phyloP scores from a whole-genome alignment of 176 grass and related monocot genomes.

The Chloris gayana region DNA sequence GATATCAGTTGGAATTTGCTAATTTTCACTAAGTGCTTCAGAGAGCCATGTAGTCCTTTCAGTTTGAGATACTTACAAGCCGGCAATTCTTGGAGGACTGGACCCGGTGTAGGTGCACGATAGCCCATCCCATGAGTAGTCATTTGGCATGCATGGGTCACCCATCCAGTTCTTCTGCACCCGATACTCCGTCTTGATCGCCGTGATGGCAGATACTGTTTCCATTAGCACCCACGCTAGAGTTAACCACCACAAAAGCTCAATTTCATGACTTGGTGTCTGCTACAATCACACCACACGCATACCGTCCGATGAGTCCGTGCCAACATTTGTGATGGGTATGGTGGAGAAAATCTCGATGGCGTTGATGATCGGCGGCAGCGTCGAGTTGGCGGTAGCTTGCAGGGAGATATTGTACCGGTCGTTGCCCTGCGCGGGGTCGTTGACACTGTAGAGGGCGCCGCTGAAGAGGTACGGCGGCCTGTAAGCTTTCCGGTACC shows the following conservation, averaged over 20 bases:
- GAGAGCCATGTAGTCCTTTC: neutral
- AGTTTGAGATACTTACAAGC: conserved; percentile 36
- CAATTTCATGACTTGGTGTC: neutral
- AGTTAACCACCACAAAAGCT: no score
- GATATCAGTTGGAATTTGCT: no score
- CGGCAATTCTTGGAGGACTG: conserved; percentile 41
- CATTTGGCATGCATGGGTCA: conserved; percentile 57
- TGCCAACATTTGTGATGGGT: conserved; percentile 15
- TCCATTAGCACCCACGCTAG: neutral
- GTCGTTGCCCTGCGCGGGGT: neutral
- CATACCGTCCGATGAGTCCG: conserved; percentile 50
- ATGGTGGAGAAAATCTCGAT: conserved; percentile 40
- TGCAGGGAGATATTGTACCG: conserved; percentile 36
- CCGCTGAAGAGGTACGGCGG: conserved; percentile 15
- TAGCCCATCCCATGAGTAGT: conserved; percentile 52
- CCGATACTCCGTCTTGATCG: conserved; percentile 37
- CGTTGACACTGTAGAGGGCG: neutral
- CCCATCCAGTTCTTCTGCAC: conserved; percentile 63
- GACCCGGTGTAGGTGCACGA: conserved; percentile 51
- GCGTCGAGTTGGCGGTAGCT: conserved; percentile 43
- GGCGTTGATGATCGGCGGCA: conserved; percentile 61
- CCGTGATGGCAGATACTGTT: conserved; percentile 53
- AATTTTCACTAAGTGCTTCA: neutral
- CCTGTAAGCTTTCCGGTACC: conserved; percentile 1
- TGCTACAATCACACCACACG: neutral